Base-by-base conservation (phyloP, 2,329 filamentous ascomycete species). In the Diplodia sapinea region DNA sequence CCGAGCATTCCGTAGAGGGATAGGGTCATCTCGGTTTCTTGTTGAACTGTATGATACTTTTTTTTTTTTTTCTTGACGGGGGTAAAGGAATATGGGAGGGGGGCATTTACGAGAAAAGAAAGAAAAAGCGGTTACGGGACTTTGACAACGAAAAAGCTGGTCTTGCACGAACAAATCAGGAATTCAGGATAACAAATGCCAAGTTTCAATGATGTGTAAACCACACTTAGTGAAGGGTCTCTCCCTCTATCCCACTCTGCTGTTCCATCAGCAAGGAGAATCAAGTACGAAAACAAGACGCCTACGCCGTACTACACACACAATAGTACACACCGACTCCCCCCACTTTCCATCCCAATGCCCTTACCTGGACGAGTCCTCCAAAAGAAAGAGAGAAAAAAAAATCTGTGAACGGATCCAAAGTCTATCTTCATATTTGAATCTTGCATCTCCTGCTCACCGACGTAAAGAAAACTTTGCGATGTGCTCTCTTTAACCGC, bases 11-110 rank as follows among this genome's bases (percentile, higher is more conserved):
- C 12, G 5, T 20, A 20, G 20, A 40, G 17, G 17, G 36, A 26
- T 17, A 50, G 17, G 49, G 4, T 13, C 26, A 56, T 61, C 13
- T n/a, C 12, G 26, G 23, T 43, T 15, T 12, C 5, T 23, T 26
- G 23, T 49, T 54, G n/a, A 26, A 38, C 9, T 66, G 52, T 56
- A 63, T 33, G 59, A 63, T 63, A 63, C 17, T 7, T 47, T 47
- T n/a, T 47, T n/a, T 36, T 47, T 47, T n/a, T n/a, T n/a, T n/a
- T n/a, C n/a, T 8, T 9, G 8, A 31, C 49, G 31, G 26, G 31
- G n/a, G 36, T 4, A 40, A 26, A 38, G 13, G 17, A 17, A 47
- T 26, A 8, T 8, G 8, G 12, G 29, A 50, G 20, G 17, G 40
- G 26, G 40, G 31, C 26, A 20, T 23, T 51, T 20, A 47, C 23